Evolutionary conservation across 495 filamentous ascomycete genomes (phyloP), one percentile per base, ranked within the genome.

Genomic region (Neurospora sp.): DNA sequence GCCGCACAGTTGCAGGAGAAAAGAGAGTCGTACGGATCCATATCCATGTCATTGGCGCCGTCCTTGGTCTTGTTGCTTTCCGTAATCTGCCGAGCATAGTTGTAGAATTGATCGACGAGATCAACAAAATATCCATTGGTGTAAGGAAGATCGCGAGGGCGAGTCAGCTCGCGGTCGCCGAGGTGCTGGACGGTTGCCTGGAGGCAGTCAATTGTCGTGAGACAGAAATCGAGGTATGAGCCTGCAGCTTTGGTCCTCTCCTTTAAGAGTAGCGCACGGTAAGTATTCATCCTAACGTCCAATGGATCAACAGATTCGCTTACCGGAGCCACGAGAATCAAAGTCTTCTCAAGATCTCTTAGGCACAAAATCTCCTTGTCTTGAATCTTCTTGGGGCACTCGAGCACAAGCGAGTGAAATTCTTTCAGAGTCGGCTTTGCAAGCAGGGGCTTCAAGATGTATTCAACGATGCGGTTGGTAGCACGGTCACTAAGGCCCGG

Each of bases 101-200:
- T 87, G 77, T 88, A 88, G 71, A 93, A 91, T 88, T 97, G 93
- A 76, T 93, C 91, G 78, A 94, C 87, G 71, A 97, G 90, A 84
- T 98, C 95, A 78, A 97, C 89, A 77, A 97, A 97, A 84, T 98
- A 98, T 74, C 90, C 90, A 86, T 90, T 91, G 87, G 88, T 93
- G 84, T 97, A 98, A 41, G 93, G 93, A 72, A 90, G 89, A 79
- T 98, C 95, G 79, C 88, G 82, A 53, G 92, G 91, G 74, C 91
- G 87, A 61, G 90, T 91, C 78, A 92, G 90, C 80, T 98, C 95
- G 74, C 88, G 88, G 76, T 93, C 93, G 83, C 87, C 89, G 20
- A 97, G 84, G 79, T 89, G 88, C 76, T 92, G 89, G 78, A 93
- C 91, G 14, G 93, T 93, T 39, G 92, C 89, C 80, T 94, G 91